Base-by-base conservation (phyloP, 768 basidiomycete species). In the Dacryopinax spathularia region DNA sequence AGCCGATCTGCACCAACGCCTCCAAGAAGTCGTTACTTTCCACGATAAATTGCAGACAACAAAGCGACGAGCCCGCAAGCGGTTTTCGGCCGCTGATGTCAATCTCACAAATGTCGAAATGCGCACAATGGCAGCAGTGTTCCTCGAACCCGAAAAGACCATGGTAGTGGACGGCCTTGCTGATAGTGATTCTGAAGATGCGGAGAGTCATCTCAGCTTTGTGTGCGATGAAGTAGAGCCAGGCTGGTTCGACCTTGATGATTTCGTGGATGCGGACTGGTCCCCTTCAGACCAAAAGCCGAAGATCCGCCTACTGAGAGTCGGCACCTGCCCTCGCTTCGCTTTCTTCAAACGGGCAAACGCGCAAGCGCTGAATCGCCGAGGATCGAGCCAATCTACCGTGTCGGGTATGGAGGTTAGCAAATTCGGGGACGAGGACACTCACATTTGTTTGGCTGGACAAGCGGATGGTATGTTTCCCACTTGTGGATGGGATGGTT, bases 1-100 rank as follows among this genome's bases (percentile, higher is more conserved):
- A 66, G 90, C 88, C 44, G 94, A 97, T 70, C 81, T 94, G 76
- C 94, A 97, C 72, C 93, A 96, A 74, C 81, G 92, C 60, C 87
- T 88, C 65, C 88, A 93, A 75, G 91, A 94, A 76, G 80, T 81
- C 7, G 77, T 77, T 1, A 80, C 85, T 1, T 76, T 79, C 7
- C 84, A 56, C 18, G 48, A 56, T 3, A 56, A 56, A 29, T 29
- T 56, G 25, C 48, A 56, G 48, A 34, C 34, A 22, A 39, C 64
- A 1, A 85, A 85, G 70, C 77, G 80, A 2, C 75, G 84, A 5
- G 80, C 82, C 9, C 86, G 87, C 72, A 96, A 93, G 72, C 82
- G 88, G 2, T 90, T 96, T 73, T 89, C 91, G 70, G 87, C 88
- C 1, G 89, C 89, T 35, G 91, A 95, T 73, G 82, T 95, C 7